Evolutionary conservation across 2,329 filamentous ascomycete genomes (phyloP).

Genomic region (Sarocladium kiliense): DNA sequence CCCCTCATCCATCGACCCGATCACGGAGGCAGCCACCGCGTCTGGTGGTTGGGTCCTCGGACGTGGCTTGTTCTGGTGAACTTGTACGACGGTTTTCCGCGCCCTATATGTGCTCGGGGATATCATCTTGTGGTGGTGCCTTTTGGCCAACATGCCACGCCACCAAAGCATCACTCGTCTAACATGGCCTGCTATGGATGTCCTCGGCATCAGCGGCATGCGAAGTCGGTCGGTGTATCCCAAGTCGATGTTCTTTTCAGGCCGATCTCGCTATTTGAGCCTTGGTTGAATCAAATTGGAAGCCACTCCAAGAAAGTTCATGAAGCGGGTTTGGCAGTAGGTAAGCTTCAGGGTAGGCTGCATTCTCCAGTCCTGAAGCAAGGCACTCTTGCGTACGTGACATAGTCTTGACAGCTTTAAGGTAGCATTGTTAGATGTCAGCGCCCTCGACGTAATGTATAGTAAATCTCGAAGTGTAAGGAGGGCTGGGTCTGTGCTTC

Average conservation of each 20-base stretch:
- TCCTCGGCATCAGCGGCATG: neutral
- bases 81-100: neutral
- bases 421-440: no score
- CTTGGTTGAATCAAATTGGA: neutral
- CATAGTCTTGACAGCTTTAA: no score
- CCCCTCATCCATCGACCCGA: neutral
- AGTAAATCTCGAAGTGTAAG: no score
- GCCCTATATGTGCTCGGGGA: neutral
- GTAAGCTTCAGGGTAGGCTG: no score
- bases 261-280: neutral
- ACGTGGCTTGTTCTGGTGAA: neutral
- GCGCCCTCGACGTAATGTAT: no score
- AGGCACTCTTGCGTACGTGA: no score
- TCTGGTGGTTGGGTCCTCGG: conserved; percentile 1
- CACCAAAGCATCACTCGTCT: neutral
- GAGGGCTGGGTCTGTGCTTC: no score
- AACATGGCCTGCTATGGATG: neutral
- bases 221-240: neutral
- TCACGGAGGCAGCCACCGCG: conserved; percentile 1
- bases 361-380: no score
- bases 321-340: no score
- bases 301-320: neutral
- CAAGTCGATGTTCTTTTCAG: no score
- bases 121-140: neutral
- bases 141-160: neutral